phyloP scores from a whole-genome alignment of 305 asterid genomes.

The Andrographis paniculata region DNA sequence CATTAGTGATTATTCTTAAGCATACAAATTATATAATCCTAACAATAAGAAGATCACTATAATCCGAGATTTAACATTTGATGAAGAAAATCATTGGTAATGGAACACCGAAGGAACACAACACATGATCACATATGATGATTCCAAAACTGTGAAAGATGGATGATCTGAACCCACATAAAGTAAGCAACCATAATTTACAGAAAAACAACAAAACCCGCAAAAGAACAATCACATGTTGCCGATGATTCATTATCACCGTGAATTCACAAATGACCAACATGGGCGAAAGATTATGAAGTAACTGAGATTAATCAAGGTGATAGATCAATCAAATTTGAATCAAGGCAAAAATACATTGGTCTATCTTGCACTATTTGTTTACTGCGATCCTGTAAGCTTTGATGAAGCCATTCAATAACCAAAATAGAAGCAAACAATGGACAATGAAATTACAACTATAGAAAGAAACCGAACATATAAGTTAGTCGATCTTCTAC shows the following conservation, averaged over 20 bases:
- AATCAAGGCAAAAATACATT: neutral
- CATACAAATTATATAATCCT: neutral
- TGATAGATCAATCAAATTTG: too few relatives aligned
- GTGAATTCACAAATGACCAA: too few relatives aligned
- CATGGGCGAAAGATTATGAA: neutral
- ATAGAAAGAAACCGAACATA: neutral
- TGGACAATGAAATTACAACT: conserved; percentile 1
- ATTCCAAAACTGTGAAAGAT: too few relatives aligned
- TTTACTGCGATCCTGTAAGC: neutral
- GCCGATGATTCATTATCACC: too few relatives aligned
- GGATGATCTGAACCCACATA: too few relatives aligned
- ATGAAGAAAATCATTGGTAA: neutral
- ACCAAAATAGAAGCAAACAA: neutral
- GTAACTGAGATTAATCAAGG: neutral
- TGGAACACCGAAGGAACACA: neutral
- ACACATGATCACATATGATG: too few relatives aligned
- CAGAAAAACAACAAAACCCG: too few relatives aligned
- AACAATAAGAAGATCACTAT: neutral
- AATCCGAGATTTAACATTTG: neutral
- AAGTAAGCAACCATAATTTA: too few relatives aligned
- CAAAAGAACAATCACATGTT: too few relatives aligned
- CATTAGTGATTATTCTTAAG: neutral
- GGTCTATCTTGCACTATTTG: conserved; percentile 1
- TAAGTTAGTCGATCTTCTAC: neutral
- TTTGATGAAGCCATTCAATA: neutral